Evolutionary conservation across 306 rosid species (phyloP).

Genomic region (Cicer judaicum): DNA sequence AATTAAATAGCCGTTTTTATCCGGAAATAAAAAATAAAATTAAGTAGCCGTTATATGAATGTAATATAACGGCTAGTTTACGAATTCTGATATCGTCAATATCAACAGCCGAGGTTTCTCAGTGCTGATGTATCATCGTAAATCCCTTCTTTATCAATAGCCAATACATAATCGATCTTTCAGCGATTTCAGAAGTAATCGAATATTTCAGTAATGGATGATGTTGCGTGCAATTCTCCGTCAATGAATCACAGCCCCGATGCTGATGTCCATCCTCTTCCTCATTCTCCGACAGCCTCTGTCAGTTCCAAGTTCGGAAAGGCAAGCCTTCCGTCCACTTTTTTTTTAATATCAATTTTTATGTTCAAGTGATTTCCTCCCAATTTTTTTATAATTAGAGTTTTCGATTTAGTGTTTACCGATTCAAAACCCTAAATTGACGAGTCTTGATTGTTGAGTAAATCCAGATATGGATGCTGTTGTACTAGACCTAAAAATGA

Average conservation of each 20-base stretch:
- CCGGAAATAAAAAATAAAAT: neutral
- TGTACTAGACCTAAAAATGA: neutral
- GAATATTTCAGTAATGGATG: slow-evolving; percentile 52
- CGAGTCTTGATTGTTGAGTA: neutral
- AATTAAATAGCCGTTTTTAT: too few species aligned
- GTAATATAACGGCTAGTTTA: slow-evolving; percentile 46
- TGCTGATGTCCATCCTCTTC: neutral
- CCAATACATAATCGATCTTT: neutral
- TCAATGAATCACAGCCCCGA: slow-evolving; percentile 45
- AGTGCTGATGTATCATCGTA: neutral
- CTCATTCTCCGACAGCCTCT: slow-evolving; percentile 46
- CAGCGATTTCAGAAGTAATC: neutral
- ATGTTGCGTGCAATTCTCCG: slow-evolving; percentile 52
- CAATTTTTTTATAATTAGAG: neutral
- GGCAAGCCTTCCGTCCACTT: slow-evolving; percentile 35
- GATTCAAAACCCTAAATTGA: slow-evolving; percentile 27
- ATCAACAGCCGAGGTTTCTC: neutral
- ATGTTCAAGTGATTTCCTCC: neutral
- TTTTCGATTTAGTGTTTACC: slow-evolving; percentile 27
- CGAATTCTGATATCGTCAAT: neutral
- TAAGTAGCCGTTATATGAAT: slow-evolving; percentile 30
- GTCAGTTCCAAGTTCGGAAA: slow-evolving; percentile 69
- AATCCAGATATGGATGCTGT: neutral
- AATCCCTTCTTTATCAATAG: neutral
- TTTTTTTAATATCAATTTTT: slow-evolving; percentile 4